Conservation (phyloP, 2,329 filamentous ascomycete genomes). For the Aspergillus ustus region DNA sequence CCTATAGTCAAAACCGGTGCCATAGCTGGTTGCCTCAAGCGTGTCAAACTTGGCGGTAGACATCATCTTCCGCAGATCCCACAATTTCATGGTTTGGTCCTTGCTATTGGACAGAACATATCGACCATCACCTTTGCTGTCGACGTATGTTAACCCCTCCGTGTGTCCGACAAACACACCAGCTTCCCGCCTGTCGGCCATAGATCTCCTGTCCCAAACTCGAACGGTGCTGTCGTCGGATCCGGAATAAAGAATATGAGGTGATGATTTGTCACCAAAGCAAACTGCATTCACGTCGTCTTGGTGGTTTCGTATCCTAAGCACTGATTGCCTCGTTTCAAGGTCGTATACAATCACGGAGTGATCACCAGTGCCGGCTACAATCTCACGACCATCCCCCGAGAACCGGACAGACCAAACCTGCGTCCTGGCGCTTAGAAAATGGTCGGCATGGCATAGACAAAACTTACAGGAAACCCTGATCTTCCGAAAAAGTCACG, state of each 20-base stretch:
- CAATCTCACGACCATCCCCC: constrained; percentile 85
- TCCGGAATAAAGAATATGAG: constrained; percentile 93
- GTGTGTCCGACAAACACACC: constrained; percentile 69
- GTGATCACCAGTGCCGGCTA: constrained; percentile 80
- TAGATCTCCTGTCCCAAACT: constrained; percentile 86
- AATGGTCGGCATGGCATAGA: background rate
- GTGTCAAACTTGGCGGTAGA: constrained; percentile 64
- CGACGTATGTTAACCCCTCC: constrained; percentile 68
- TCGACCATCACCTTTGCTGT: constrained; percentile 83
- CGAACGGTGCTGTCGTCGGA: constrained; percentile 94
- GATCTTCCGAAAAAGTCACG: constrained; percentile 40
- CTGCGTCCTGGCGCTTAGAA: constrained; percentile 37
- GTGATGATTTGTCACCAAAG: constrained; percentile 85
- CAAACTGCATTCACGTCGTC: constrained; percentile 97
- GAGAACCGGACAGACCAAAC: constrained; percentile 95
- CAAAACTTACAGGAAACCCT: constrained; percentile 49
- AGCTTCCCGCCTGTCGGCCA: constrained; percentile 65
- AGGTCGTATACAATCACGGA: constrained; percentile 92
- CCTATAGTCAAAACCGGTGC: constrained; percentile 67
- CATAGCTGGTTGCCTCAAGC: constrained; percentile 58
- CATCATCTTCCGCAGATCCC: constrained; percentile 92
- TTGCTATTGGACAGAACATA: constrained; percentile 95
- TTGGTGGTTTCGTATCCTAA: constrained; percentile 76
- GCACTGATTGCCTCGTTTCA: constrained; percentile 74
- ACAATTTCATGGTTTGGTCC: constrained; percentile 96